phyloP scores from a whole-genome alignment of 2,329 filamentous ascomycete genomes.

The Microsporum ferrugineum region DNA sequence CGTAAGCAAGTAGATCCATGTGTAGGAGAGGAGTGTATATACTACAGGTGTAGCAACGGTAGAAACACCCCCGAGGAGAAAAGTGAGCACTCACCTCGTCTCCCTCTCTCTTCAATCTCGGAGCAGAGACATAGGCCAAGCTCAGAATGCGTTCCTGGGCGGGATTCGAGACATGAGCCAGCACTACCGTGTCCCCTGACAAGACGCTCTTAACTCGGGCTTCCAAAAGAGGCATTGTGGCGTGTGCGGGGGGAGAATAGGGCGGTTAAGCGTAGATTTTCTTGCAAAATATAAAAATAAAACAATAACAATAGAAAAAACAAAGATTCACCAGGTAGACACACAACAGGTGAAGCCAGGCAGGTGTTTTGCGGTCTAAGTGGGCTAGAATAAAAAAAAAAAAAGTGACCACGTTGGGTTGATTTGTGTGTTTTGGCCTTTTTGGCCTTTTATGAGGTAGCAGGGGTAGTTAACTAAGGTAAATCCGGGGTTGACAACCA shows the following conservation, averaged over 20 bases:
- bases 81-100: slow-evolving; percentile 52
- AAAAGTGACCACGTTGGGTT: not conserved
- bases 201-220: slow-evolving; percentile 84
- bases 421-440: not conserved
- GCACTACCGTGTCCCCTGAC: slow-evolving; percentile 82
- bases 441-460: not conserved
- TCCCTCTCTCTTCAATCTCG: slow-evolving; percentile 73
- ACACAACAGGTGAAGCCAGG: not conserved
- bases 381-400: not conserved
- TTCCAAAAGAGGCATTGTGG: slow-evolving; percentile 34
- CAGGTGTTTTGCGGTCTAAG: not conserved
- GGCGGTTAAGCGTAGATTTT: not conserved
- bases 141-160: slow-evolving; percentile 75
- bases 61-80: not conserved
- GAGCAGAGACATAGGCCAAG: slow-evolving; percentile 83
- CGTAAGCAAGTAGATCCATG: not conserved
- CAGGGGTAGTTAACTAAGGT: not conserved
- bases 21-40: not conserved
- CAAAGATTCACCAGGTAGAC: not conserved
- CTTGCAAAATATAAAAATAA: not conserved
- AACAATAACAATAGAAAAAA: not conserved
- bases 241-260: not conserved
- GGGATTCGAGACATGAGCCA: slow-evolving; percentile 71
- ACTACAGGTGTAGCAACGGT: not conserved
- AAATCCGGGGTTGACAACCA: not conserved